phyloP scores from a whole-genome alignment of 768 basidiomycete species.

The Pleurotus pulmonarius region DNA sequence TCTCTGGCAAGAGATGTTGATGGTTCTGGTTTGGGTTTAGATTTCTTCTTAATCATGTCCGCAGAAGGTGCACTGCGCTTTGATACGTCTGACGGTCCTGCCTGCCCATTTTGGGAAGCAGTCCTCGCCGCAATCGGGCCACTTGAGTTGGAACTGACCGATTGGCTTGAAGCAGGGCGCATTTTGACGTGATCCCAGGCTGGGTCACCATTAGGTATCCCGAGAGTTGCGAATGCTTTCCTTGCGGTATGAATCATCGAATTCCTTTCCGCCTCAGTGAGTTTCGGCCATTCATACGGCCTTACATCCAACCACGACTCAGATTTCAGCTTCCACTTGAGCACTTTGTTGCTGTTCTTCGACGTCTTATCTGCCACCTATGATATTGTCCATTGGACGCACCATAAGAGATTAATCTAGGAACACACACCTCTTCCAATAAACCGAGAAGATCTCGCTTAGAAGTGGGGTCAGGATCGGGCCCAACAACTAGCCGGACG shows the following conservation, averaged over 20 bases:
- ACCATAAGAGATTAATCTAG: not conserved
- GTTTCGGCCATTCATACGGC: constrained; percentile 56
- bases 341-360: constrained; percentile 32
- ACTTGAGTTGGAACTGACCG: constrained; percentile 1
- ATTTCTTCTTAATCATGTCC: constrained; percentile 39
- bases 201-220: constrained; percentile 57
- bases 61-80: constrained; percentile 47
- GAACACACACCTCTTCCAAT: constrained; percentile 44
- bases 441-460: constrained; percentile 43
- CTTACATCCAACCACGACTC: constrained; percentile 66
- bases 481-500: constrained; percentile 42
- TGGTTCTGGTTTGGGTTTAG: constrained; percentile 38
- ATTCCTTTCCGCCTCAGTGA: constrained; percentile 44
- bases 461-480: constrained; percentile 25
- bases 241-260: constrained; percentile 52
- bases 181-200: constrained; percentile 54
- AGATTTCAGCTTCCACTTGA: constrained; percentile 51
- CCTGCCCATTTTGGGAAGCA: not conserved
- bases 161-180: constrained; percentile 15
- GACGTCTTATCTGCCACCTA: constrained; percentile 51
- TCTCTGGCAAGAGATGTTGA: constrained; percentile 45
- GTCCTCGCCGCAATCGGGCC: constrained; percentile 10
- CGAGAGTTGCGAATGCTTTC: constrained; percentile 40
- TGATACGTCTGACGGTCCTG: constrained; percentile 19
- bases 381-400: not conserved